Evolutionary conservation across 2,329 filamentous ascomycete species (phyloP), one percentile per base, ranked within the genome.

Genomic region (Emergomyces orientalis): DNA sequence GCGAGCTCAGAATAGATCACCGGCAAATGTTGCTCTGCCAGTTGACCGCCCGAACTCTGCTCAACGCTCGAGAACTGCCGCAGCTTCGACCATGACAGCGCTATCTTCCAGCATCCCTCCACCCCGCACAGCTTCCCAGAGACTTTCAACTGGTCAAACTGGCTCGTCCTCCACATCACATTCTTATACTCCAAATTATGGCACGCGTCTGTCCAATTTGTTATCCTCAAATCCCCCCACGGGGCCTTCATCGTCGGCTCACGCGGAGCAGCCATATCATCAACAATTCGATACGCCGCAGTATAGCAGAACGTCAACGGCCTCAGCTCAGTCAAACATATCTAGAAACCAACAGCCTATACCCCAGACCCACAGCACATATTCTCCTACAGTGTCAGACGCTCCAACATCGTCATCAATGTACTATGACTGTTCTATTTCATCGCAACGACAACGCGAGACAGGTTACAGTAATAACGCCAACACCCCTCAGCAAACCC

Each of bases 11-110:
- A 60, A 25, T 57, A 49, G 57, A 32, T 59, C 41, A 25, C 8
- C 57, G 4, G 41, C 41, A 22, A 59, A 22, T 34, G 17, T 47
- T 45, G 19, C 52, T 55, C 27, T 9, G 19, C 37, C 52, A 3
- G 60, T 58, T 39, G 49, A 65, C 43, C 63, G 61, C 39, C 58
- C 62, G 59, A 47, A 59, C 32, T 66, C 63, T 51, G 58, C 64
- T 30, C 63, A 66, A 47, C 52, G 56, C 37, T 51, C 62, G 6
- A 63, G 65, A 58, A 64, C 56, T 34, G 63, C 56, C 22, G 64
- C 65, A 13, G 65, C 63, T 27, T 62, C 62, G 32, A 62, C 65
- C 17, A 64, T 67, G 64, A 66, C 65, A 22, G 64, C 63, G 22
- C 43, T 67, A 8, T 67, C 65, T 30, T 61, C 65, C 5, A 57